A percentile compares a stretch with the other conserved stretches of the same genome.
These are phyloP conservation scores for Candida gorgasii DNA, from an alignment of 805 yeast species.

Conservation along the genomic window DNA sequence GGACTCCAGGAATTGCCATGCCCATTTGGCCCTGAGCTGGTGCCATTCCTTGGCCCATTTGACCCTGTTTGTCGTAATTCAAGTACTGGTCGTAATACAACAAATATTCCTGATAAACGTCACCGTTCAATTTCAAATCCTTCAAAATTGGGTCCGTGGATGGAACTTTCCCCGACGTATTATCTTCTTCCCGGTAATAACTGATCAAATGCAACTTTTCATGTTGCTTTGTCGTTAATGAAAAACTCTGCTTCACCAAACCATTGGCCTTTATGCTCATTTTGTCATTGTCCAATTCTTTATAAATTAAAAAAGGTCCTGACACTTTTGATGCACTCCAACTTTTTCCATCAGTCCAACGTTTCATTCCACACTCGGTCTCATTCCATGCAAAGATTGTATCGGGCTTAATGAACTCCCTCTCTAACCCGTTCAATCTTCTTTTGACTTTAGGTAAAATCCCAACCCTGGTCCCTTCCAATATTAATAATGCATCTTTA, in stretches of 20 bases:
- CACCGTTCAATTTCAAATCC: slow-evolving; percentile 21
- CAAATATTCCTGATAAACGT: slow-evolving; percentile 25
- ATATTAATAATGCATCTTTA: slow-evolving; percentile 60
- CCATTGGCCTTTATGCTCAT: slow-evolving; percentile 46
- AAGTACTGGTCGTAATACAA: slow-evolving; percentile 17
- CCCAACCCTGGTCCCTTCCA: slow-evolving; percentile 64
- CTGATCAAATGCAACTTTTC: slow-evolving; percentile 63
- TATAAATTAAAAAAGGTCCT: slow-evolving; percentile 53
- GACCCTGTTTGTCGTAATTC: slow-evolving; percentile 5
- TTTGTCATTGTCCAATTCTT: slow-evolving; percentile 52
- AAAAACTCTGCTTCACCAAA: slow-evolving; percentile 63
- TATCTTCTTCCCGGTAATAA: slow-evolving; percentile 30
- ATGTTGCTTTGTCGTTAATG: slow-evolving; percentile 52
- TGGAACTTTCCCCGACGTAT: slow-evolving; percentile 18
- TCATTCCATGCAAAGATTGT: slow-evolving; percentile 74
- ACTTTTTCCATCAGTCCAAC: slow-evolving; percentile 78
- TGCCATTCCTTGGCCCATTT: neutral
- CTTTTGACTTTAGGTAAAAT: slow-evolving; percentile 59
- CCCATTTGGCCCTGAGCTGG: neutral
- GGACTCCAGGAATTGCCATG: neutral
- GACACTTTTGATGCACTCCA: slow-evolving; percentile 75
- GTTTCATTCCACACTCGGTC: slow-evolving; percentile 64
- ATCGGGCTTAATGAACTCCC: slow-evolving; percentile 58
- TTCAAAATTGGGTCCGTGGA: slow-evolving; percentile 25
- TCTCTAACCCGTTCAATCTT: slow-evolving; percentile 57